Conservation (phyloP, 345 rosid species). For the Passiflora organensis region DNA sequence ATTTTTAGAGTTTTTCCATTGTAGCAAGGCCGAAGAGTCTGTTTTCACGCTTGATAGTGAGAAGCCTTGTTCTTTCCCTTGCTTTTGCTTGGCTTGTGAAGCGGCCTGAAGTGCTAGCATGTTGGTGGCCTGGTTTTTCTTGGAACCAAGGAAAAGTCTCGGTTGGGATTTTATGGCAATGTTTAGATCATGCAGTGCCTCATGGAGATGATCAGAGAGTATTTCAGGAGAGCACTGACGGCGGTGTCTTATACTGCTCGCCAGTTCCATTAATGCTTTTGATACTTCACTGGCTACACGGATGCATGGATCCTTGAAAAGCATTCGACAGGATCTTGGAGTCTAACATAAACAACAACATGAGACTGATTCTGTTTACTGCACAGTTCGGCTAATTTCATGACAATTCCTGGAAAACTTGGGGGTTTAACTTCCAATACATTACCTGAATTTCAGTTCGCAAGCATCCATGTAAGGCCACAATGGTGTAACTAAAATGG, state of each 20-base stretch:
- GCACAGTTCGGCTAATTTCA: too few relatives aligned
- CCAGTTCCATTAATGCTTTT: constrained; percentile 55
- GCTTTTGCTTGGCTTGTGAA: constrained; percentile 35
- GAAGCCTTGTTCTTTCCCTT: constrained; percentile 21
- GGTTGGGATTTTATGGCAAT: constrained; percentile 72
- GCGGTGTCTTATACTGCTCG: constrained; percentile 48
- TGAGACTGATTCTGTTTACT: too few relatives aligned
- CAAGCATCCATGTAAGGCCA: constrained; percentile 80
- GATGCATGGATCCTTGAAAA: constrained; percentile 72
- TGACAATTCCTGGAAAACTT: not conserved
- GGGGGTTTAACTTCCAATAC: not conserved
- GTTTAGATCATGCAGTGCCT: constrained; percentile 72
- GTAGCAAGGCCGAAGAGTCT: constrained; percentile 52
- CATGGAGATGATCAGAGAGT: constrained; percentile 71
- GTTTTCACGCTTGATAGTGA: constrained; percentile 59
- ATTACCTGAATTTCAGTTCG: constrained; percentile 76
- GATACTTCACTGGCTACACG: constrained; percentile 65
- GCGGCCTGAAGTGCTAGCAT: constrained; percentile 42
- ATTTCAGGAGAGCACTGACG: constrained; percentile 74
- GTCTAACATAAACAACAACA: constrained; percentile 29
- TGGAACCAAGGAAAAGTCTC: constrained; percentile 63
- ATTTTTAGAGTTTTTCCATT: constrained; percentile 48
- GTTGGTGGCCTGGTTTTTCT: constrained; percentile 33
- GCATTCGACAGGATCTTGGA: constrained; percentile 52
- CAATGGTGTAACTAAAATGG: constrained; percentile 70